Evolutionary conservation across 495 filamentous ascomycete species (phyloP), one percentile per base, ranked within the genome.

Genomic region (Parmelia sp.): DNA sequence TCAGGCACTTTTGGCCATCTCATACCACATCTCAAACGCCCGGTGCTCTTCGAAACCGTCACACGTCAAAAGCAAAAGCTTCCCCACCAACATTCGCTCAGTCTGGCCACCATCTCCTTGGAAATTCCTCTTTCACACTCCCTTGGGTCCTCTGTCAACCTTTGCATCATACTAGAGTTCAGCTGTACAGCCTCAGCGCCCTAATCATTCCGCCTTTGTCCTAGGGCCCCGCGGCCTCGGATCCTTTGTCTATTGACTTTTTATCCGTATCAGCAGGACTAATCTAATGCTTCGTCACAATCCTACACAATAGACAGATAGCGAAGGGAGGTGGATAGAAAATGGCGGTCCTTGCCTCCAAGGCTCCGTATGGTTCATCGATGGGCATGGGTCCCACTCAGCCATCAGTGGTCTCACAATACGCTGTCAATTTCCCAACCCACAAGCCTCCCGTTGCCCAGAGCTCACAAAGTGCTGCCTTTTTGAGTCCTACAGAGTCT

Each of bases 271-370:
- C 61, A 63, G 53, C 55, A 57, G 51, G 21, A 44, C 39, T 53
- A 57, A 35, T 45, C 61, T n/a, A 45, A 42, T 55, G 51, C 51
- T 33, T 55, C 27, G 21, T 11, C 31, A 5, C 39, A 31, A 60
- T 39, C 15, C 15, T 29, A 12, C 37, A 63, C 53, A 23, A 57
- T 63, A 63, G 61, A 55, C 40, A 39, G 39, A 42, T 53, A 44
- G 37, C 37, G 29, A 35, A 21, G n/a, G 39, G 36, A 45, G 51
- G 12, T 37, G 10, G 17, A 57, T 37, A 57, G 35, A 25, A 42
- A 51, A 93, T 92, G 88, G 86, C 88, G 64, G 91, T 95, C 84
- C 77, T 98, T 71, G 91, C 94, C 66, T 88, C 91, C 49, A 96
- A 96, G 73, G 78, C 90, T 61, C 80, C 88, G 37, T 96, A 91